A percentile compares a stretch with the other conserved stretches of the same genome.
These are phyloP conservation scores for Podospora fimiseda DNA, from an alignment of 495 filamentous ascomycete genomes.

Conservation along the genomic window DNA sequence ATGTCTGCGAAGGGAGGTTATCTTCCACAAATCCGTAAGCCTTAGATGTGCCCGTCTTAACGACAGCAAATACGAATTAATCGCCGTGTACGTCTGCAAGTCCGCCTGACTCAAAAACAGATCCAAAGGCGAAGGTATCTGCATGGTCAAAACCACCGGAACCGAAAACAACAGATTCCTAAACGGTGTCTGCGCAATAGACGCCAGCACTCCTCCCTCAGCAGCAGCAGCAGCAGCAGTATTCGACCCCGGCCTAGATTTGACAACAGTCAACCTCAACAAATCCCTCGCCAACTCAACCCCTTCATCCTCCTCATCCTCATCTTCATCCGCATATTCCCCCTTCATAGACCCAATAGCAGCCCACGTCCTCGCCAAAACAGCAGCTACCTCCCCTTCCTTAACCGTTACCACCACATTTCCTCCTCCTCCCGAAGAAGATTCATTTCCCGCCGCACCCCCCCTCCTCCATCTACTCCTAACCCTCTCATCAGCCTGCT, in stretches of 20 bases:
- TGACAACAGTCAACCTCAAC: constrained; percentile 58
- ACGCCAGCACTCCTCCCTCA: constrained; percentile 15
- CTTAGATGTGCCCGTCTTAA: constrained; percentile 76
- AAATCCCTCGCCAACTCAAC: constrained; percentile 76
- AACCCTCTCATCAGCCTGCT: constrained; percentile 74
- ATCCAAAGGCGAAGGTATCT: constrained; percentile 74
- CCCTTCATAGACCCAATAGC: constrained; percentile 65
- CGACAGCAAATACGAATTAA: constrained; percentile 80
- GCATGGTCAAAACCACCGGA: constrained; percentile 62
- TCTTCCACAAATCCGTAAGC: constrained; percentile 78
- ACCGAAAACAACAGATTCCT: constrained; percentile 76
- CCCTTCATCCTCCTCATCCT: constrained; percentile 67
- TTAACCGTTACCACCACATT: constrained; percentile 60
- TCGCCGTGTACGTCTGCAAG: constrained; percentile 67
- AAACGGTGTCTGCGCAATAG: constrained; percentile 51
- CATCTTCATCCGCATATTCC: constrained; percentile 65
- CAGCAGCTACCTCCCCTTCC: constrained; percentile 75
- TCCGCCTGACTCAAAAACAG: constrained; percentile 75
- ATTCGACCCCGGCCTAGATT: constrained; percentile 26
- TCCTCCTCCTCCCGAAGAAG: constrained; percentile 47
- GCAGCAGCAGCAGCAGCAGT: constrained; percentile 18
- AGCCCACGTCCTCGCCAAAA: constrained; percentile 69
- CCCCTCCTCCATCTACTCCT: constrained; percentile 48
- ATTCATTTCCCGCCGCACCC: constrained; percentile 33
- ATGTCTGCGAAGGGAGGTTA: constrained; percentile 65